Conservation (phyloP, 176 grass and related monocot genomes). For the Carex littledalei region DNA sequence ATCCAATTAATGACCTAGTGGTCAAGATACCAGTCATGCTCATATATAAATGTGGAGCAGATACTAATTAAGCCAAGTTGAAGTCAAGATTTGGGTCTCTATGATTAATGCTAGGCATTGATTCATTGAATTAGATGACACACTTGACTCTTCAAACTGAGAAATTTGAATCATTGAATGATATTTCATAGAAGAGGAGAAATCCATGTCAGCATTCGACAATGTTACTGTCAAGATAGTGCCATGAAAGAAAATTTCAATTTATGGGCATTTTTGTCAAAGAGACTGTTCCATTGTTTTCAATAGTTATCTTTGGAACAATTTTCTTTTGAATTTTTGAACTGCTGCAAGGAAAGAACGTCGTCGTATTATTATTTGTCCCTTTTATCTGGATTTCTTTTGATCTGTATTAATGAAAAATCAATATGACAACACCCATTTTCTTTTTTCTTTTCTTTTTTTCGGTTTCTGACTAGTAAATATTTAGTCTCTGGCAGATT, state of each 20-base stretch:
- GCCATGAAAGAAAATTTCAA: background rate
- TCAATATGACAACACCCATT: background rate
- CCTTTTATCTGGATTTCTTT: background rate
- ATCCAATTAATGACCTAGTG: background rate
- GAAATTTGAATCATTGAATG: slow-evolving; percentile 13
- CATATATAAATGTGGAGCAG: background rate
- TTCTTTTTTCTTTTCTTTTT: background rate
- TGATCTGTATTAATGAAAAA: background rate
- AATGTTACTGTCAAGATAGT: slow-evolving; percentile 17
- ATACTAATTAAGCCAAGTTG: background rate
- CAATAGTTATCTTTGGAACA: background rate
- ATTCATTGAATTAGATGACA: slow-evolving; percentile 1
- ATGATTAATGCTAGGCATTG: slow-evolving; percentile 13
- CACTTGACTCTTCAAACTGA: background rate
- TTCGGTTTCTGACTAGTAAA: background rate
- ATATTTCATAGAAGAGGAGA: background rate
- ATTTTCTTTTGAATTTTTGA: background rate
- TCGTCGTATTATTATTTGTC: background rate
- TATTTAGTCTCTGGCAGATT: background rate
- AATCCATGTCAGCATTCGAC: background rate
- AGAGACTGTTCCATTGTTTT: background rate
- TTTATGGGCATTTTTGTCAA: background rate
- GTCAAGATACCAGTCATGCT: background rate
- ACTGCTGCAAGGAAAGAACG: background rate
- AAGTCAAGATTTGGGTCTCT: slow-evolving; percentile 17